Evolutionary conservation across 805 yeast genomes (phyloP).

Genomic region (Pichia kluyveri): DNA sequence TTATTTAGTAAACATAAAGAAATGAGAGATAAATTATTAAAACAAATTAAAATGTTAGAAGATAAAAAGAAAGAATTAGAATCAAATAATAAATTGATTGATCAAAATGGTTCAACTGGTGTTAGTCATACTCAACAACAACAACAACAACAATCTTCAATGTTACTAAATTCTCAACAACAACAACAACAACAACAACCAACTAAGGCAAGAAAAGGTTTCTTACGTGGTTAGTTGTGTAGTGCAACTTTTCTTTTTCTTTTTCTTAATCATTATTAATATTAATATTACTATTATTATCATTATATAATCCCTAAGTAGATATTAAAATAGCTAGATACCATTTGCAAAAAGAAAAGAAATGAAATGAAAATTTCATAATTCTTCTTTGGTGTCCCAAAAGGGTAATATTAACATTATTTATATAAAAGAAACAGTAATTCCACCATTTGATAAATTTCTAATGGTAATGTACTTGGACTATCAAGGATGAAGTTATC

Average conservation of each 20-base stretch:
- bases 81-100: conserved; percentile 24
- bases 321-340: not conserved
- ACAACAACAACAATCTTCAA: conserved; percentile 31
- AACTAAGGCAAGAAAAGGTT: conserved; percentile 69
- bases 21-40: conserved; percentile 87
- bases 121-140: conserved; percentile 10
- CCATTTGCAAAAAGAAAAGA: not conserved
- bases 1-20: conserved; percentile 92
- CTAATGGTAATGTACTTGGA: too few relatives aligned
- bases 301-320: too few relatives aligned
- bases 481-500: too few relatives aligned
- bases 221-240: conserved; percentile 43
- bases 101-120: not conserved
- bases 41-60: conserved; percentile 83
- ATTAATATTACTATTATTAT: too few relatives aligned
- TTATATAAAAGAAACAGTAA: too few relatives aligned
- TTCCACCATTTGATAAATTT: too few relatives aligned
- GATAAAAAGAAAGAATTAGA: conserved; percentile 82
- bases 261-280: too few relatives aligned
- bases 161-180: conserved; percentile 25
- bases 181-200: conserved; percentile 21
- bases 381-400: conserved; percentile 14
- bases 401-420: conserved; percentile 8
- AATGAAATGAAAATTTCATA: conserved; percentile 1
- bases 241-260: not conserved